Evolutionary conservation across 441 rosid species (phyloP), one percentile per base, ranked within the genome.

Genomic region (Populus tomentosa): DNA sequence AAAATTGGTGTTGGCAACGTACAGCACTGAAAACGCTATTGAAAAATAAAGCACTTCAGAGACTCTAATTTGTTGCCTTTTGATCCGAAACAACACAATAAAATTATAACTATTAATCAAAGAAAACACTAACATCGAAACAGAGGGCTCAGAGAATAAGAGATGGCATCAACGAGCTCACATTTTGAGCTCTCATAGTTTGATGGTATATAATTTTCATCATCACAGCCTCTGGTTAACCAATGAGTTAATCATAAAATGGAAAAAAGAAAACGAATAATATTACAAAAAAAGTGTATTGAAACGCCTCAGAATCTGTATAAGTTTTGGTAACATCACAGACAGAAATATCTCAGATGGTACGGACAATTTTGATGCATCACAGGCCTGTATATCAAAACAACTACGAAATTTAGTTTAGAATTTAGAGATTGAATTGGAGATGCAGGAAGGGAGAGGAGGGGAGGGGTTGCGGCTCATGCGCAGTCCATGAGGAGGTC

Each of bases 31-130:
- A 71, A 76, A 18, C 88, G 85, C 92, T 75, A 86, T 71, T 7
- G 16, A 67, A 11, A 5, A 2, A 16, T 53, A 18, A 69, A 79
- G 89, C 86, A 87, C 81, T 70, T 62, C 93, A 86, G 90, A 81
- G 89, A 89, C 92, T 89, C 92, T 88, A 88, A 87, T 81, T 86
- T 85, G 77, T 88, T 87, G 89, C 91, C 91, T 53, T 53, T 18
- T 0, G n/a, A 16, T 53, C 61, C 61, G 4, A 70, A 67, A 26
- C 66, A 87, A 87, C 89, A 87, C 92, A 85, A 86, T 30, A 67
- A 1, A 53, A 56, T n/a, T 24, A 35, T 69, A 20, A 24, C 35
- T 70, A 5, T 5, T 35, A 35, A 35, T 35, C 38, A 35, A 35
- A 35, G 7, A 35, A 35, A 35, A 35, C 38, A 35, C 38, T 5